Base-by-base conservation (phyloP, 2,329 filamentous ascomycete species). In the Pestalotiopsis sp. region DNA sequence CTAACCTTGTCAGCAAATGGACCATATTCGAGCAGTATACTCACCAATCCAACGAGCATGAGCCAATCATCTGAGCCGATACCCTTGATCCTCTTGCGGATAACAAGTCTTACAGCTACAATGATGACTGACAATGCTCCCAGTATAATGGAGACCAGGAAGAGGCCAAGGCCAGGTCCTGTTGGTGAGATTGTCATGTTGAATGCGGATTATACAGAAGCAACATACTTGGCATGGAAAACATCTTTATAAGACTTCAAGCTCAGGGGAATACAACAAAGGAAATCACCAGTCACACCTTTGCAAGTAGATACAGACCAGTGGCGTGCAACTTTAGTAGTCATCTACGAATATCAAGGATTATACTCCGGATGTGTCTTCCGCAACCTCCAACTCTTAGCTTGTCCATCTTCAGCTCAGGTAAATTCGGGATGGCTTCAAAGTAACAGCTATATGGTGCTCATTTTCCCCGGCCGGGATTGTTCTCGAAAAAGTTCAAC, bases 181-280 rank as follows among this genome's bases (percentile, higher is more conserved):
- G 36, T 62, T 14, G 59, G 59, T n/a, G 23, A 14, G 13, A 65
- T 67, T n/a, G 67, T 69, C 70, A 72, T 17, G 39, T 27, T 36
- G 56, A 14, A 58, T 49, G 41, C n/a, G 14, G 41, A 4, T n/a
- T 4, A 49, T 14, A 6, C 2, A n/a, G 13, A n/a, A 49, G 14
- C 14, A n/a, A 49, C 41, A 49, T 14, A 49, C 45, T 52, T 52
- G 20, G 9, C 17, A 49, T 49, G 41, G 41, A n/a, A 49, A 5
- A 1, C 7, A 20, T 52, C 4, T 23, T n/a, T 9, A 52, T 20
- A 52, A n/a, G 45, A 1, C 6, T 52, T 52, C 45, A 52, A 52
- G 14, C n/a, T 52, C 9, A n/a, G 17, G 7, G 17, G 6, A 52
- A 52, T 52, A 4, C 20, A 9, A 14, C 41, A 45, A 45, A n/a